Percentiles rank a stretch among this genome's conserved stretches.
phyloP scores from a whole-genome alignment of 768 basidiomycete genomes.

The Lentinula aciculospora region DNA sequence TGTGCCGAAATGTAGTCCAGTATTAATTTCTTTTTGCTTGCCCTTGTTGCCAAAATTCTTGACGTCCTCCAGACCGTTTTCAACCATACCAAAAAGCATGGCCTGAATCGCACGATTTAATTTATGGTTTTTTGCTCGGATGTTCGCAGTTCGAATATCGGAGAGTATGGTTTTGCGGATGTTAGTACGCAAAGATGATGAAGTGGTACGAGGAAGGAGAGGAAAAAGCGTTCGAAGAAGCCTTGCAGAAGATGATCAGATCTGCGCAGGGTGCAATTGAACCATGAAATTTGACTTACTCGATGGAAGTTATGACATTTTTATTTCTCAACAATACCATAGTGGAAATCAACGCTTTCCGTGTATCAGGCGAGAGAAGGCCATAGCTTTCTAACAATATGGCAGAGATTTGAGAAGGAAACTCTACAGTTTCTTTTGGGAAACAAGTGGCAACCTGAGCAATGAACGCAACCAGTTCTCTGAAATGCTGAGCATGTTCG shows the following conservation, averaged over 20 bases:
- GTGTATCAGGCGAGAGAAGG: slow-evolving; percentile 70
- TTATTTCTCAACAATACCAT: slow-evolving; percentile 93
- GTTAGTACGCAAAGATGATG: slow-evolving; percentile 72
- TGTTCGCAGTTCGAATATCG: slow-evolving; percentile 89
- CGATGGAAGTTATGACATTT: slow-evolving; percentile 85
- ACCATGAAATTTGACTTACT: slow-evolving; percentile 47
- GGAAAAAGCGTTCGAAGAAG: slow-evolving; percentile 91
- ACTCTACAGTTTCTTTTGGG: slow-evolving; percentile 82
- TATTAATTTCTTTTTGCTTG: slow-evolving; percentile 39
- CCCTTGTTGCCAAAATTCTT: slow-evolving; percentile 76
- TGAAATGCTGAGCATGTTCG: slow-evolving; percentile 80
- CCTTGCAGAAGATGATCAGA: slow-evolving; percentile 34
- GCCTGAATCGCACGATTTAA: slow-evolving; percentile 94
- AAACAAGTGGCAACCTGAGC: slow-evolving; percentile 94
- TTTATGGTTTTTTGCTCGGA: slow-evolving; percentile 87
- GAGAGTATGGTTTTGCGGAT: slow-evolving; percentile 93
- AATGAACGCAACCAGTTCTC: slow-evolving; percentile 87
- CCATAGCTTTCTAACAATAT: slow-evolving; percentile 79
- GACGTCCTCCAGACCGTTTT: slow-evolving; percentile 82
- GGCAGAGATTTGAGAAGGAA: slow-evolving; percentile 74
- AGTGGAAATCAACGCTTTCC: slow-evolving; percentile 83
- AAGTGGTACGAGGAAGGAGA: slow-evolving; percentile 89
- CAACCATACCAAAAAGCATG: slow-evolving; percentile 94
- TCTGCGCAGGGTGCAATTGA: not conserved
- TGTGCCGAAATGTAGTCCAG: slow-evolving; percentile 24